Evolutionary conservation across 257 asterid species (phyloP), one percentile per base, ranked within the genome.

Genomic region (Solanum gandarillasii): DNA sequence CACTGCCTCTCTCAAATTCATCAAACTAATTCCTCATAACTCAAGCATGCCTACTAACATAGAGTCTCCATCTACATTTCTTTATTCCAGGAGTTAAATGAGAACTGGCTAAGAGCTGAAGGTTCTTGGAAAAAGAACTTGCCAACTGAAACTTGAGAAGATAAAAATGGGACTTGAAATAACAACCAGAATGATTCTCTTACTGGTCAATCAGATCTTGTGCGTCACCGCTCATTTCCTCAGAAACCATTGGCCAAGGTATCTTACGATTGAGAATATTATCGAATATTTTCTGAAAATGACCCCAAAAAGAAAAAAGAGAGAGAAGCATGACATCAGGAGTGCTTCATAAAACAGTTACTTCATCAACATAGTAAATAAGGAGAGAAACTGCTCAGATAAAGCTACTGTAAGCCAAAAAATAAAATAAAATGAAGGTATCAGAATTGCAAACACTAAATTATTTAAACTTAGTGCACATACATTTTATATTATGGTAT

Each of bases 251-350:
- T 36, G 99, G 99, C 99, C 99, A 97, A 88, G 98, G 99, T 88
- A 97, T 95, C 90, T 96, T 96, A 72, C 98, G 96, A 89, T 97
- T 97, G 89, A 97, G 99, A 92, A 97, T 97, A 92, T 97, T 97
- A 87, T 94, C 97, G 78, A 97, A 97, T 90, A 97, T 96, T 93
- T 93, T 93, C 99, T 97, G 88, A 89, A 89, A 88, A 39, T 68
- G 71, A 90, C 86, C 83, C 31, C 52, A 41, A 39, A 84, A 52
- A 72, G 68, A 32, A 36, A 90, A 55, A 29, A 48, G 29, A 41
- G 38, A 76, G 84, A 82, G 43, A 35, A 82, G 5, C 16, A 12
- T 20, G 21, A 82, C 31, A 82, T 82, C 70, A 82, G 86, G 35
- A 82, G 41, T 29, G 85, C 70, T 81, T 82, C 43, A 48, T 81